Percentiles rank a stretch among this genome's conserved stretches.
These are phyloP conservation scores for Thraustochytrium sp. DNA, from an alignment of 352 stramenopile genomes.

Conservation along the genomic window DNA sequence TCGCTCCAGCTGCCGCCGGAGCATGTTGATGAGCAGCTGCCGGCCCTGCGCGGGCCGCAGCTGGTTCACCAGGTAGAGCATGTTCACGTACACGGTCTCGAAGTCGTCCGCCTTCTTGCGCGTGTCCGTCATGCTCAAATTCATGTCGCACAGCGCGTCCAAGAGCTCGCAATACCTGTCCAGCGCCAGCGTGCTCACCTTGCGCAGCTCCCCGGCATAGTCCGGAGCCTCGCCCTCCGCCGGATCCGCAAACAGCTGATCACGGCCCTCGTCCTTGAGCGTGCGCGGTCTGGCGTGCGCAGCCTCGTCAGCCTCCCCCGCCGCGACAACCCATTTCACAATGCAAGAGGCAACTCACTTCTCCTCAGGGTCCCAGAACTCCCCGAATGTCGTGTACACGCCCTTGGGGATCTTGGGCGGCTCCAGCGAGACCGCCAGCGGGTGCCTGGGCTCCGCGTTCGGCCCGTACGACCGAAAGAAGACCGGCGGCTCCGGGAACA, in stretches of 20 bases:
- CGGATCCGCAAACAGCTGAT: slow-evolving; percentile 34
- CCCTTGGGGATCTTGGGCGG: slow-evolving; percentile 22
- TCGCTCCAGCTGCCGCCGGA: background rate
- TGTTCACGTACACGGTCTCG: slow-evolving; percentile 22
- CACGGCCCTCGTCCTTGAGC: slow-evolving; percentile 25
- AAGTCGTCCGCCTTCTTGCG: slow-evolving; percentile 13
- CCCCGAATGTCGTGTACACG: slow-evolving; percentile 14
- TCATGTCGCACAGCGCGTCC: slow-evolving; percentile 7
- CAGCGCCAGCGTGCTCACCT: background rate
- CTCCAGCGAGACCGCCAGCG: slow-evolving; percentile 20
- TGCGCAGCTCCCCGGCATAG: background rate
- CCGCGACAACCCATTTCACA: too few species aligned
- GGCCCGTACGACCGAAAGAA: slow-evolving; percentile 15
- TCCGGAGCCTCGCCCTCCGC: background rate
- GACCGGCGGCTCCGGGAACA: background rate
- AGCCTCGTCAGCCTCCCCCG: background rate
- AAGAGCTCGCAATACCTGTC: background rate
- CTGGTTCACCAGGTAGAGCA: slow-evolving; percentile 38
- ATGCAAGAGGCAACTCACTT: slow-evolving; percentile 14
- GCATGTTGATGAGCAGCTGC: slow-evolving; percentile 10
- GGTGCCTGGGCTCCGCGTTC: background rate
- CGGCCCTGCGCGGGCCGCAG: slow-evolving; percentile 16
- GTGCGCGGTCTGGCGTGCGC: background rate
- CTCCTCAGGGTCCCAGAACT: slow-evolving; percentile 30
- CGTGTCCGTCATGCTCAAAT: background rate